phyloP scores from a whole-genome alignment of 305 asterid species.

The Fraxinus velutina region DNA sequence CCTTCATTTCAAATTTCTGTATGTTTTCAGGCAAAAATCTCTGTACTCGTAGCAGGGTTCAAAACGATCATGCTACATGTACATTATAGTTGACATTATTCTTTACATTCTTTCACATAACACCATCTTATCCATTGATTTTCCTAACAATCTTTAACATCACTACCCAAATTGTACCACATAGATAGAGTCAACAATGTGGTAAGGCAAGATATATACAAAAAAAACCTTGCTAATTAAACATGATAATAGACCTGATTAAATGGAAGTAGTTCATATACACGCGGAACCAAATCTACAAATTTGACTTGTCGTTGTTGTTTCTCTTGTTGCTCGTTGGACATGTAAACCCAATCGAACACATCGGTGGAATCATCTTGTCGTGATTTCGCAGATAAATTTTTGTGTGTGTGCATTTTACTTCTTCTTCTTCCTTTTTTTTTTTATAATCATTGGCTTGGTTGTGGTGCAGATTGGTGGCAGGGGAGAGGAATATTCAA shows the following conservation, averaged over 20 bases:
- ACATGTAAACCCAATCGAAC: neutral
- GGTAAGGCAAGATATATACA: too few relatives aligned
- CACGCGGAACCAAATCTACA: neutral
- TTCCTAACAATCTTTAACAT: too few relatives aligned
- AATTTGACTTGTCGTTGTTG: neutral
- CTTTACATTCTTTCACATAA: too few relatives aligned
- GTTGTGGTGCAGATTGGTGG: neutral
- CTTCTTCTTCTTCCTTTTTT: too few relatives aligned
- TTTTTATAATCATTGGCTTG: neutral
- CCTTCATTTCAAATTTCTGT: too few relatives aligned
- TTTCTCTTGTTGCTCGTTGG: neutral
- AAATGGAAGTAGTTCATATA: neutral
- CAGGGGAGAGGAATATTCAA: neutral
- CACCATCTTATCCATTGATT: too few relatives aligned
- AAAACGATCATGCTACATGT: too few relatives aligned
- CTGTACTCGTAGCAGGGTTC: too few relatives aligned
- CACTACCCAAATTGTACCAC: too few relatives aligned
- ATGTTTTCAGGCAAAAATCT: too few relatives aligned
- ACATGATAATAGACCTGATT: neutral
- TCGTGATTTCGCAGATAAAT: neutral
- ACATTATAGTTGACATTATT: too few relatives aligned
- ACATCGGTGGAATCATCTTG: neutral
- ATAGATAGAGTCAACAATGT: too few relatives aligned
- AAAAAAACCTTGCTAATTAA: neutral
- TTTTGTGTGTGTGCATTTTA: neutral